These are phyloP conservation scores for Nitzschia sp. DNA, from an alignment of 108 stramenopile species.

Conservation along the genomic window DNA sequence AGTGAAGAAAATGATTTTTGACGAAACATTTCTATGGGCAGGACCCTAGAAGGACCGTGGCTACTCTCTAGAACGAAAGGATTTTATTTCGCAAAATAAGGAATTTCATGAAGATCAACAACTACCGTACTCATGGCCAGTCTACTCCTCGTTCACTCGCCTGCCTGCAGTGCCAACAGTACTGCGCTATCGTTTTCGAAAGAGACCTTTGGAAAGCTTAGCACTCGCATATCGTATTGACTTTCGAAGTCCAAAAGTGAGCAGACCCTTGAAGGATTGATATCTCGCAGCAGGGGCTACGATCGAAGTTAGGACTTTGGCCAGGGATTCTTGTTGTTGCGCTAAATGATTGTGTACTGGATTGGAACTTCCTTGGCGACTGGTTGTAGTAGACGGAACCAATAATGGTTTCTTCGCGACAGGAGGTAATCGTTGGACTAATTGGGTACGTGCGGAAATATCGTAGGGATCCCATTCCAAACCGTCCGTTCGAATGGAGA, in stretches of 20 bases:
- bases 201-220: slow-evolving; percentile 75
- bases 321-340: slow-evolving; percentile 3
- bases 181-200: neutral
- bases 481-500: slow-evolving; percentile 13
- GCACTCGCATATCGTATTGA: slow-evolving; percentile 69
- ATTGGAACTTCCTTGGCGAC: neutral
- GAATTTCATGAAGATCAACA: neutral
- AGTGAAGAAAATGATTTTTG: no score
- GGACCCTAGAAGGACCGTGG: no score
- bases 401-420: slow-evolving; percentile 1
- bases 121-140: no score
- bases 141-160: no score
- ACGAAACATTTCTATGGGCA: no score
- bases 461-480: slow-evolving; percentile 48
- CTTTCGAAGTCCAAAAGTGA: slow-evolving; percentile 70
- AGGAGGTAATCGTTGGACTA: slow-evolving; percentile 16
- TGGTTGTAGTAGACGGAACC: neutral
- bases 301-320: slow-evolving; percentile 42
- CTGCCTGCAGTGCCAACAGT: no score
- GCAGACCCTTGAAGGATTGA: slow-evolving; percentile 80
- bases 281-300: slow-evolving; percentile 72
- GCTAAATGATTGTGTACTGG: neutral
- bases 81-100: no score
- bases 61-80: no score
- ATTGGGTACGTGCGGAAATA: slow-evolving; percentile 1